Evolutionary conservation across 108 stramenopile genomes (phyloP).

Genomic region (Pelagomonas calceolata): DNA sequence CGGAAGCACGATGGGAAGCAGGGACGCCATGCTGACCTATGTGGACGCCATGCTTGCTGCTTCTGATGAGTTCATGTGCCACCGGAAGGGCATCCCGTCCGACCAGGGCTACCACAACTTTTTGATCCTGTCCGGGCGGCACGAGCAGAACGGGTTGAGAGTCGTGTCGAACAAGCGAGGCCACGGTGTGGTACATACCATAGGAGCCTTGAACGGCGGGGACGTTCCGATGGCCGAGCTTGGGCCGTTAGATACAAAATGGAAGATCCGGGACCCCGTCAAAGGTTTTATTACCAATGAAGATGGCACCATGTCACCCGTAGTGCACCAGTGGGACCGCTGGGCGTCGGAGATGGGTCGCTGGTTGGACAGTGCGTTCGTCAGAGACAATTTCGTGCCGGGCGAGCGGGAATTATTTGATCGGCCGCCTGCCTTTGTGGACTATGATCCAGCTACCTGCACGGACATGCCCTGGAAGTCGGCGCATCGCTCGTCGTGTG

Average conservation of each 20-base stretch:
- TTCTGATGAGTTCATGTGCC: not conserved
- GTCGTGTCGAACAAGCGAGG: not conserved
- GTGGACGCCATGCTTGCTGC: not conserved
- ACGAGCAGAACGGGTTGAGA: not conserved
- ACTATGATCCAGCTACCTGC: not conserved
- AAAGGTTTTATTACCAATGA: not conserved
- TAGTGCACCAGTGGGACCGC: conserved; percentile 1
- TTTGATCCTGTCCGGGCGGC: not conserved
- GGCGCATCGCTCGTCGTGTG: not conserved
- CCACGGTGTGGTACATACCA: not conserved
- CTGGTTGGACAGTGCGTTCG: not conserved
- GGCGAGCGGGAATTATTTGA: not conserved
- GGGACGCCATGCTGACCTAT: not conserved
- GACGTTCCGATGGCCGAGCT: not conserved
- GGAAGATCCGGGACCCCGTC: not conserved
- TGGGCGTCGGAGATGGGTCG: not conserved
- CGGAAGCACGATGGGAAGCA: not conserved
- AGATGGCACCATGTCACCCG: not conserved
- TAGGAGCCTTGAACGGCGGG: not conserved
- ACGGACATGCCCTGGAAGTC: not conserved
- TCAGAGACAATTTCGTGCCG: not conserved
- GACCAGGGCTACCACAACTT: not conserved
- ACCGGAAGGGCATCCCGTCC: not conserved
- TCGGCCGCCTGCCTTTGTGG: not conserved
- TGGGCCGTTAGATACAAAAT: not conserved